phyloP scores from a whole-genome alignment of 78 protist species.

The Dictyostelium brefeldianum region DNA sequence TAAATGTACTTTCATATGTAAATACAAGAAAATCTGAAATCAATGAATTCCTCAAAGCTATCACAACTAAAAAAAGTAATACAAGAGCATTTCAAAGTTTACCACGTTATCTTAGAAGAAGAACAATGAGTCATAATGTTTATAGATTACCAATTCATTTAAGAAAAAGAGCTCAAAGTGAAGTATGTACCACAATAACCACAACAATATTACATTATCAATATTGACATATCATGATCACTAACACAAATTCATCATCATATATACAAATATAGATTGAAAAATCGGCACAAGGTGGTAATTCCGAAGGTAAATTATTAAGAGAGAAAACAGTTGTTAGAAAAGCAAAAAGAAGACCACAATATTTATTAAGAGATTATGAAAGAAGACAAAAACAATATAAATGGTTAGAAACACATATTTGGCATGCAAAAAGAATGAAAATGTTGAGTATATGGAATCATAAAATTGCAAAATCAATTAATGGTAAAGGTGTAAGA shows the following conservation, averaged over 20 bases:
- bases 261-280: slow-evolving; percentile 21
- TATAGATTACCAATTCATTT: slow-evolving; percentile 81
- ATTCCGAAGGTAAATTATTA: background rate
- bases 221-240: background rate
- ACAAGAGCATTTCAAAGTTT: slow-evolving; percentile 85
- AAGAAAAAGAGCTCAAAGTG: slow-evolving; percentile 75
- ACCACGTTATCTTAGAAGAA: slow-evolving; percentile 89
- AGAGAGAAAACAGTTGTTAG: slow-evolving; percentile 27
- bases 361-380: slow-evolving; percentile 35
- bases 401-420: slow-evolving; percentile 91
- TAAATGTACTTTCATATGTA: background rate
- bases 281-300: slow-evolving; percentile 17
- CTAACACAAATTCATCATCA: background rate
- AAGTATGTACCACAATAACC: no score
- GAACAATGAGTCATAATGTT: slow-evolving; percentile 88
- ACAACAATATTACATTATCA: no score
- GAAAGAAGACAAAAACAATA: slow-evolving; percentile 62
- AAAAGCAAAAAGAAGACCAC: slow-evolving; percentile 70
- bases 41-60: slow-evolving; percentile 1
- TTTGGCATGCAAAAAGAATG: slow-evolving; percentile 93
- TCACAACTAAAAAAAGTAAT: slow-evolving; percentile 31
- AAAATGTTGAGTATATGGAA: slow-evolving; percentile 83
- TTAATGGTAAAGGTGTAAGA: slow-evolving; percentile 53
- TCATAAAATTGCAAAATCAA: slow-evolving; percentile 52
- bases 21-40: slow-evolving; percentile 42